Percentiles rank a stretch among this genome's conserved stretches.
phyloP scores from a whole-genome alignment of 2,329 filamentous ascomycete genomes.

The Sclerotinia minor region DNA sequence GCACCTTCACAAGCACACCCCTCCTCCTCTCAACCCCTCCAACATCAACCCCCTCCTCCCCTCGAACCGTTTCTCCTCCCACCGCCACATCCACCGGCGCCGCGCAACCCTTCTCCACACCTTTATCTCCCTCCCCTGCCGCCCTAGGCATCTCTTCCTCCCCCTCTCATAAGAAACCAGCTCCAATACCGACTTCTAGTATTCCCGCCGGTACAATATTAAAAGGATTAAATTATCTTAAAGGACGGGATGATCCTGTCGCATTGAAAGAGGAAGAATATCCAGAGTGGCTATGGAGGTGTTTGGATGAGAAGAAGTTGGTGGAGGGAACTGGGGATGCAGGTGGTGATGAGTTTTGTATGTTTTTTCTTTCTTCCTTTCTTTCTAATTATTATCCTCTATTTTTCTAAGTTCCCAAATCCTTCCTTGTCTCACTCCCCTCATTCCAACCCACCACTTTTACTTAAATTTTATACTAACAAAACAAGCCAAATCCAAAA shows the following conservation, averaged over 20 bases:
- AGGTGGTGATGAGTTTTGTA: slow-evolving; percentile 77
- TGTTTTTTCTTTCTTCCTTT: slow-evolving; percentile 44
- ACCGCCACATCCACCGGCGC: slow-evolving; percentile 37
- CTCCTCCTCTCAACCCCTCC: slow-evolving; percentile 35
- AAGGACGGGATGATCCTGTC: slow-evolving; percentile 70
- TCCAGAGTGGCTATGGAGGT: slow-evolving; percentile 76
- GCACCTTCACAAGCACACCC: slow-evolving; percentile 27
- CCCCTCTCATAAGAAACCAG: slow-evolving; percentile 23
- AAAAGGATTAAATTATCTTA: slow-evolving; percentile 74
- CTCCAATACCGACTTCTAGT: slow-evolving; percentile 28
- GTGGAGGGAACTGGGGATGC: slow-evolving; percentile 47
- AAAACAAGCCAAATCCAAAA: slow-evolving; percentile 74
- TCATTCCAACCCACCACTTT: too few species aligned
- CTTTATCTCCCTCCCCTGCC: slow-evolving; percentile 37
- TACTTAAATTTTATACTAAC: slow-evolving; percentile 23
- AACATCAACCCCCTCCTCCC: slow-evolving; percentile 28
- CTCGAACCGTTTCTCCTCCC: slow-evolving; percentile 28
- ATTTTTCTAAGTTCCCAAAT: background rate
- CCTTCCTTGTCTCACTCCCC: too few species aligned
- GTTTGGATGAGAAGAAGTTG: slow-evolving; percentile 60
- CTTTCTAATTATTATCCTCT: background rate
- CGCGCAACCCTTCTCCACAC: slow-evolving; percentile 42
- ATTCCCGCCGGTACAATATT: slow-evolving; percentile 65
- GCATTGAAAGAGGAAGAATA: slow-evolving; percentile 75
- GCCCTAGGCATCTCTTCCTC: slow-evolving; percentile 1